These are phyloP conservation scores for Aspergillus sclerotioniger DNA, from an alignment of 495 filamentous ascomycete genomes.

Conservation along the genomic window DNA sequence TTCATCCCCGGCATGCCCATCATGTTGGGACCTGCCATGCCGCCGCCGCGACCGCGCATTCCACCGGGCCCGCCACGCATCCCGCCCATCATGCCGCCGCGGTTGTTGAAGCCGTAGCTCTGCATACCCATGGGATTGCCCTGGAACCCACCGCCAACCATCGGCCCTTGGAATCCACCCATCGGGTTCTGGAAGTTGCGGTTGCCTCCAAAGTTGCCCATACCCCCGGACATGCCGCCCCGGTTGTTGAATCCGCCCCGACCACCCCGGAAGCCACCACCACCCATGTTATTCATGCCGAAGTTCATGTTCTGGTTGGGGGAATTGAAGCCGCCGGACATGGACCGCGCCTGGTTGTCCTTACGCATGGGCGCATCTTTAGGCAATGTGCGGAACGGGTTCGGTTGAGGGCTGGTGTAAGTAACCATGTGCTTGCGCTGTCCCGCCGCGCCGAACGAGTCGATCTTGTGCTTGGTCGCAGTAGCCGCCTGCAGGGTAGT, in stretches of 20 bases:
- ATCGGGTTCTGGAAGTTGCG: conserved; percentile 55
- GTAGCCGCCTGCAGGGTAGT: conserved; percentile 80
- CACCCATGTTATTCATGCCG: conserved; percentile 36
- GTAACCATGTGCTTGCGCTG: conserved; percentile 70
- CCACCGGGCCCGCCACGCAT: conserved; percentile 65
- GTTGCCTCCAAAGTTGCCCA: conserved; percentile 42
- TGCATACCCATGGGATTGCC: conserved; percentile 56
- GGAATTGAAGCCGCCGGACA: conserved; percentile 27
- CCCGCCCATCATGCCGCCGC: conserved; percentile 63
- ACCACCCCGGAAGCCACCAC: conserved; percentile 49
- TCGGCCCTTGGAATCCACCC: conserved; percentile 55
- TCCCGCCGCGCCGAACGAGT: conserved; percentile 52
- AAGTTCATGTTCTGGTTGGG: conserved; percentile 33
- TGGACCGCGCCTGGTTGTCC: conserved; percentile 51
- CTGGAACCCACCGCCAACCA: conserved; percentile 59
- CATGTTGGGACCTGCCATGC: conserved; percentile 49
- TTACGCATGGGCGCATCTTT: conserved; percentile 83
- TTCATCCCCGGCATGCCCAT: conserved; percentile 55
- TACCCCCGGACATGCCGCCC: conserved; percentile 38
- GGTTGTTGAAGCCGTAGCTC: conserved; percentile 59
- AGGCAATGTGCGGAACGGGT: conserved; percentile 88
- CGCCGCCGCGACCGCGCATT: conserved; percentile 70
- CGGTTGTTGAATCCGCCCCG: conserved; percentile 47
- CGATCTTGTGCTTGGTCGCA: conserved; percentile 79
- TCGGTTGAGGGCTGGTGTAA: conserved; percentile 73